Base-by-base conservation (phyloP, 2,329 filamentous ascomycete genomes). In the Paradendryphiella salina region DNA sequence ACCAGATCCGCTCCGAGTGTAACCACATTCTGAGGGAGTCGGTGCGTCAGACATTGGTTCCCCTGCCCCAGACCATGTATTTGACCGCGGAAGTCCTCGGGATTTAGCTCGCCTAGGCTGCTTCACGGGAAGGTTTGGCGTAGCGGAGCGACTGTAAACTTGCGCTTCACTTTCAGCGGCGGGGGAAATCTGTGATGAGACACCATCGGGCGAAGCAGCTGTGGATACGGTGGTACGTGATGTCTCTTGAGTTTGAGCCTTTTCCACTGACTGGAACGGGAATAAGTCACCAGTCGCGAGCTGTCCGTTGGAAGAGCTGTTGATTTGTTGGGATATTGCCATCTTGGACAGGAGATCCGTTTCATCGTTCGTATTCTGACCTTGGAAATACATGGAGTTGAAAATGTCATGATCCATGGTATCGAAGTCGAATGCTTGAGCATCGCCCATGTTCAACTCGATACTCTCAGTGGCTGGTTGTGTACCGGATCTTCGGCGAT, bases 1-100 rank as follows among this genome's bases (percentile, higher is more conserved):
- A 74, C 73, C 82, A 70, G 72, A 78, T 60, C 72, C 80, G 66
- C 76, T 79, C 47, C 78, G 73, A 21, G 61, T 60, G 10, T 51
- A 52, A 13, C 33, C 38, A 8, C 46, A 52, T 11, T 71, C 67
- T 15, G 55, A 54, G 23, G 67, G 61, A 5, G 52, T 56, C 20
- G 64, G 57, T 9, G 63, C 63, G 56, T 72, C 71, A 31, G 70
- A 71, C 60, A 67, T 68, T 3, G 62, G 60, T 45, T 71, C 71
- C 23, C 57, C 66, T 28, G 57, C 50, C 29, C 65, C 70, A 26
- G 70, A 71, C 72, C 72, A 73, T 4, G 72, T 74, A 21, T 74
- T 64, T 15, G 71, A 73, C 43, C 70, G 63, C 5, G 68, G 58
- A 15, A 74, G 58, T 3, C 63, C 65, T 51, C 61, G 66, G n/a